Base-by-base conservation (phyloP, 1,284 basidiomycete species). In the Puccinia coronata region DNA sequence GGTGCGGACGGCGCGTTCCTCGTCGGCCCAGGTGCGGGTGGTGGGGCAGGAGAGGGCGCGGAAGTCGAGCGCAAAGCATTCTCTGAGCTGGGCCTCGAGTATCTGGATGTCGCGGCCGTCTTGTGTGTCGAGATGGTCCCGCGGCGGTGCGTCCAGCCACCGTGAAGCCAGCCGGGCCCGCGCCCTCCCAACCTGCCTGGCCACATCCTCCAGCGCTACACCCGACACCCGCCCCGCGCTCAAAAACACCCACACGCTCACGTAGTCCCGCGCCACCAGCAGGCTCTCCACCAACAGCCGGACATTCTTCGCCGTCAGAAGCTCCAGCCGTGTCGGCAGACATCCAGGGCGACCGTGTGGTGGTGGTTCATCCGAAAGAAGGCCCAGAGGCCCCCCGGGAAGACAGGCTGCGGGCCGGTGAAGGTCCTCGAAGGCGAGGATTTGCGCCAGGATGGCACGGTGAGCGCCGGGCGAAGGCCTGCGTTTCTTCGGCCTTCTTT, bases 381-480 rank as follows among this genome's bases (percentile, higher is more conserved):
- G 55, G 18, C 25, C 28, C 6, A n/a, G 14, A 3, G 23, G 9
- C 39, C 20, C 16, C 2, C 8, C 31, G 12, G 41, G 47, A 34
- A 2, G 49, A 73, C 71, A 73, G 51, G 41, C 20, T 11, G 43
- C n/a, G n/a, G n/a, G 5, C 14, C 53, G 71, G 34, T 55, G 36
- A 18, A 57, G 51, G 31, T 57, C 2, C 31, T 73, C 71, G 34
- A 73, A 39, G 12, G 47, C 71, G 1, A 73, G 28, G 23, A 73
- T 55, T 39, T 73, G 71, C 9, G 71, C 49, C 6, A 73, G 53
- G 49, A 73, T 20, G n/a, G 51, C 31, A 1, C 71, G 71, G 20
- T 73, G 71, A 2, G 51, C 2, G 3, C 71, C 71, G 5, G 71
- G 71, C 14, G 71, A 73, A 36, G 71, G 71, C 28, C 71, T 53